These are phyloP conservation scores for Aegilops sharonensis DNA, from an alignment of 176 grass and related monocot species.

Conservation along the genomic window DNA sequence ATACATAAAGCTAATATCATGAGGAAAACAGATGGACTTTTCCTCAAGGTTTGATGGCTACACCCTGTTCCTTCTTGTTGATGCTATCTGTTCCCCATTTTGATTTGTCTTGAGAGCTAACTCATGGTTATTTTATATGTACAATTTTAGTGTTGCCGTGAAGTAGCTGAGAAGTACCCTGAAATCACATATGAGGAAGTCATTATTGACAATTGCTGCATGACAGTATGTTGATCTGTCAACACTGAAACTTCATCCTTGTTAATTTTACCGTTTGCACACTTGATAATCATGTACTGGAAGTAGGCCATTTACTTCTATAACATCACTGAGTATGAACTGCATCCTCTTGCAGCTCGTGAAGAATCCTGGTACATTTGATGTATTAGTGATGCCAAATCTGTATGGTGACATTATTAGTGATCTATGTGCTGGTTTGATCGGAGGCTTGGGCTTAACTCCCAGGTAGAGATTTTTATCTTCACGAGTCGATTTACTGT, in stretches of 20 bases:
- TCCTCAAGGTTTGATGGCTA: conserved; percentile 71
- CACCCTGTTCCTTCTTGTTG: conserved; percentile 17
- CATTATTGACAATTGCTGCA: conserved; percentile 98
- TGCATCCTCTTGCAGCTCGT: conserved; percentile 59
- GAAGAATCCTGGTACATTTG: conserved; percentile 87
- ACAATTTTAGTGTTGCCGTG: conserved; percentile 81
- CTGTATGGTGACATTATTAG: conserved; percentile 99
- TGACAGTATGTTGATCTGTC: conserved; percentile 66
- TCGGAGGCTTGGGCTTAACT: conserved; percentile 90
- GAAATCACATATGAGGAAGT: conserved; percentile 94
- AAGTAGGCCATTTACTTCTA: not conserved
- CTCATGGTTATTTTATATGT: conserved; percentile 8
- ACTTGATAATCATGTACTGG: not conserved
- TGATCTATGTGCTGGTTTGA: conserved; percentile 93
- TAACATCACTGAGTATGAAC: conserved; percentile 21
- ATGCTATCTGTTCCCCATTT: conserved; percentile 3
- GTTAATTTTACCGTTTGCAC: not conserved
- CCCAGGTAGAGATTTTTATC: conserved; percentile 67
- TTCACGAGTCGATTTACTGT: not conserved
- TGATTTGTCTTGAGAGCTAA: conserved; percentile 4
- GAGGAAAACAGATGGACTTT: conserved; percentile 99
- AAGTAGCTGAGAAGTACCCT: conserved; percentile 95
- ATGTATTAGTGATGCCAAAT: conserved; percentile 98
- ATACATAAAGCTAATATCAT: conserved; percentile 99
- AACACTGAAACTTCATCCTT: not conserved